A percentile compares a stretch with the other conserved stretches of the same genome.
phyloP scores from a whole-genome alignment of 1,284 basidiomycete species.

The Rhodotorula glutinis region DNA sequence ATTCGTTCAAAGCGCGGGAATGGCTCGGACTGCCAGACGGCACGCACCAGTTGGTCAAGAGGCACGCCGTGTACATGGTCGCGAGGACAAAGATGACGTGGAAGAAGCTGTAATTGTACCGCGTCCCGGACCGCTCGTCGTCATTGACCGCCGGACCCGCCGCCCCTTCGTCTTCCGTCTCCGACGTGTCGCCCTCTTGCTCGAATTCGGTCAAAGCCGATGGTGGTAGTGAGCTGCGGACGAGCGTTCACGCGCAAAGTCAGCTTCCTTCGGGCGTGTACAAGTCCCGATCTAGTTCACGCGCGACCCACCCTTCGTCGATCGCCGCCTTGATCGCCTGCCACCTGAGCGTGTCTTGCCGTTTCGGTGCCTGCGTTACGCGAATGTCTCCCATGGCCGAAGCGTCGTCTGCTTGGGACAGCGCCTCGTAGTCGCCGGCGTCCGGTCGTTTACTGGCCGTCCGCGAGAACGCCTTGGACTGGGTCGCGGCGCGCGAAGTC shows the following conservation, averaged over 20 bases:
- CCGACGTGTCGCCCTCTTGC: conserved; percentile 61
- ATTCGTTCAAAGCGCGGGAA: too few species aligned
- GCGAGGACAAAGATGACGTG: conserved; percentile 95
- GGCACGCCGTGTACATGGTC: conserved; percentile 96
- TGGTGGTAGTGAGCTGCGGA: conserved; percentile 62
- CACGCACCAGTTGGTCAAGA: conserved; percentile 72
- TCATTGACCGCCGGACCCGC: conserved; percentile 70
- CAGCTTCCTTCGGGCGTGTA: too few species aligned
- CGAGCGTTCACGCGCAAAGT: too few species aligned
- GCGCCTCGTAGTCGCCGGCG: conserved; percentile 18
- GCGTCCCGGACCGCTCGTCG: conserved; percentile 93
- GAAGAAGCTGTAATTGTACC: conserved; percentile 99
- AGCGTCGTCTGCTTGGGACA: conserved; percentile 4
- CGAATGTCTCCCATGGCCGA: background rate
- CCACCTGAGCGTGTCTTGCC: conserved; percentile 83
- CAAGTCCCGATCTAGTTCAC: too few species aligned
- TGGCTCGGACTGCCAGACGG: too few species aligned
- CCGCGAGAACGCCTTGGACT: conserved; percentile 75
- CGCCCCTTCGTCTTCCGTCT: conserved; percentile 57
- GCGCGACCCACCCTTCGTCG: conserved; percentile 83
- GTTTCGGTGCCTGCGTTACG: conserved; percentile 50
- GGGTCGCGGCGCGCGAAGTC: conserved; percentile 91
- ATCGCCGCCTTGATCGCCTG: conserved; percentile 93
- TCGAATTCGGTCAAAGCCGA: conserved; percentile 62
- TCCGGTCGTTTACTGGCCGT: conserved; percentile 52